Evolutionary conservation across 306 rosid genomes (phyloP).

Genomic region (Quercus agrifolia): DNA sequence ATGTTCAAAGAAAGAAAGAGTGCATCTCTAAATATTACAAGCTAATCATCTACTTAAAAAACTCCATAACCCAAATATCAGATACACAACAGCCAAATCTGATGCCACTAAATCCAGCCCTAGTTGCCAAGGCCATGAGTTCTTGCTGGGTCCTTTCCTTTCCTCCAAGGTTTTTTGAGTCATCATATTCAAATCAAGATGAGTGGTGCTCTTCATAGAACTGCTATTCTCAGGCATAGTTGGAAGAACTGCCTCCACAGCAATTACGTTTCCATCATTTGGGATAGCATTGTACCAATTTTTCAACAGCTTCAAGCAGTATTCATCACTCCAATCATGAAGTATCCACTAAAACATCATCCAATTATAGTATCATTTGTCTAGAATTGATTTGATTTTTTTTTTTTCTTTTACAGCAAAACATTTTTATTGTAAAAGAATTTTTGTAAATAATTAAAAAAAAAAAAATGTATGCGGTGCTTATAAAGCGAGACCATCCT

Average conservation of each 20-base stretch:
- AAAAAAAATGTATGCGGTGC: too few relatives aligned
- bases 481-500: too few relatives aligned
- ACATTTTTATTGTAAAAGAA: too few relatives aligned
- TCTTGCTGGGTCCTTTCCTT: conserved; percentile 15
- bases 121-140: conserved; percentile 8
- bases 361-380: too few relatives aligned
- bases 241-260: conserved; percentile 20
- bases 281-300: too few relatives aligned
- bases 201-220: not conserved
- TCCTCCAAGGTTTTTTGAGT: conserved; percentile 23
- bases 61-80: conserved; percentile 18
- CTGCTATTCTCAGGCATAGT: not conserved
- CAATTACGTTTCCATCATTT: conserved; percentile 22
- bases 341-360: too few relatives aligned
- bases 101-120: conserved; percentile 22
- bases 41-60: conserved; percentile 11
- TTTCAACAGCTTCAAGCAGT: too few relatives aligned
- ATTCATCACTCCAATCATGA: too few relatives aligned
- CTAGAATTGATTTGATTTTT: too few relatives aligned
- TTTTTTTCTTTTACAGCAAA: not conserved
- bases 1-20: too few relatives aligned
- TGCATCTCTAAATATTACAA: not conserved
- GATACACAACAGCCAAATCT: conserved; percentile 1
- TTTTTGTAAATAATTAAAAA: too few relatives aligned
- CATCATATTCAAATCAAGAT: conserved; percentile 9